Evolutionary conservation across 2,329 filamentous ascomycete species (phyloP), one percentile per base, ranked within the genome.

Genomic region (Fusarium sambucinum): DNA sequence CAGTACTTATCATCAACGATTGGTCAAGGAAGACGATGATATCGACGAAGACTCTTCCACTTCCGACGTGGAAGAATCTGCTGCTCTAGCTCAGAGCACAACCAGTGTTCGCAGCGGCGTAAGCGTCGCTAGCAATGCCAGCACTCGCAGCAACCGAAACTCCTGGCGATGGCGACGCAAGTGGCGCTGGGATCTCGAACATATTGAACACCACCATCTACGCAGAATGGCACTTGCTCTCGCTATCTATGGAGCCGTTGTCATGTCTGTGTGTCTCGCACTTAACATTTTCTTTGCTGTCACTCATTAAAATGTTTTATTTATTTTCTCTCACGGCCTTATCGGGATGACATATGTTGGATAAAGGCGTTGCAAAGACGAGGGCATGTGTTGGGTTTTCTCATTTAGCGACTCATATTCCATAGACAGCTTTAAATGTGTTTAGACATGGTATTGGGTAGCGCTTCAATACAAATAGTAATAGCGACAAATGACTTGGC

Each of bases 11-110:
- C 94, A 97, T 73, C 95, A 97, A 77, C 88, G 91, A 16, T 83
- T 98, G 12, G 83, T 93, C 66, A 98, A 98, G 78, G 94, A 96
- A 74, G 93, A 97, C 70, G 96, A 98, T 73, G 92, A 95, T 68
- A 89, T 89, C n/a, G 84, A 73, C 11, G 72, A 87, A 37, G 90
- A 92, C 48, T 79, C 77, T 0, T 77, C 74, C 6, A 84, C 84
- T 11, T 82, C 80, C 3, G 87, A 87, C 37, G 83, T 86, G 1
- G 81, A 87, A 65, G 82, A 81, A 7, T 75, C 81, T 1, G 81
- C 77, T 2, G 77, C 79, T 2, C 73, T 86, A 6, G 76, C 82
- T 1, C 81, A 81, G 37, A 84, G 83, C 72, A 82, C 80, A 16
- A 78, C 78, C 11, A 85, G 84, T 70, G 68, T 85, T 33, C 79